These are phyloP conservation scores for Bauhinia variegata DNA, from an alignment of 306 rosid species.

Conservation along the genomic window DNA sequence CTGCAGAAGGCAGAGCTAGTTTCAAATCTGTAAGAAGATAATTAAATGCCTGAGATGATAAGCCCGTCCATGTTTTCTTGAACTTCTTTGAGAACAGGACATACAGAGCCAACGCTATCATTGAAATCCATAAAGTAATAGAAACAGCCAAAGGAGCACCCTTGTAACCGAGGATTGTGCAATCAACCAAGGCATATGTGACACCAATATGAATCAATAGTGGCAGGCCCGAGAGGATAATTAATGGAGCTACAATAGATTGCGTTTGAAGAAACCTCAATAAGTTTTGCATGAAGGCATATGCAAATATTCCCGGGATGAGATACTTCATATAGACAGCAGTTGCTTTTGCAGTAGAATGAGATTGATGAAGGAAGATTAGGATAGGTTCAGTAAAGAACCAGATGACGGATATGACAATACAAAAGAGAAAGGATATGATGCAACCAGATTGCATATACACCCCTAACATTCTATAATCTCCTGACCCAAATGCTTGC, in stretches of 20 bases:
- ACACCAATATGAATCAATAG: constrained; percentile 49
- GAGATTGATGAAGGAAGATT: constrained; percentile 64
- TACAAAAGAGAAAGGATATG: constrained; percentile 56
- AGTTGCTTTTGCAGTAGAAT: constrained; percentile 55
- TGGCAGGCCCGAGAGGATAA: constrained; percentile 56
- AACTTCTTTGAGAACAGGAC: constrained; percentile 49
- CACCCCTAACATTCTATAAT: constrained; percentile 64
- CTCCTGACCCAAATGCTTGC: constrained; percentile 75
- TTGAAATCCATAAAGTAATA: constrained; percentile 65
- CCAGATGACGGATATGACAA: constrained; percentile 61
- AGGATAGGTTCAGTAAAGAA: constrained; percentile 60
- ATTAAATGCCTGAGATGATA: constrained; percentile 56
- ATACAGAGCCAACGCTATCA: constrained; percentile 44
- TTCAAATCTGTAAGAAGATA: constrained; percentile 51
- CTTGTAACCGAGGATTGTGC: constrained; percentile 48
- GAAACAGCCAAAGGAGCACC: constrained; percentile 76
- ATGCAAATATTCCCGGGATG: constrained; percentile 72
- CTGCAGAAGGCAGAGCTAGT: constrained; percentile 76
- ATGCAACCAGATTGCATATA: constrained; percentile 82
- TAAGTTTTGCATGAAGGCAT: constrained; percentile 65
- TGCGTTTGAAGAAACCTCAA: constrained; percentile 82
- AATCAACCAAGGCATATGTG: constrained; percentile 59
- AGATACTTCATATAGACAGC: constrained; percentile 62
- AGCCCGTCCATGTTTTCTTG: constrained; percentile 71
- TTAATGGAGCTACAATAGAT: constrained; percentile 59